phyloP scores from a whole-genome alignment of 148 eudicot species.

The Tetragonia tetragonoides region DNA sequence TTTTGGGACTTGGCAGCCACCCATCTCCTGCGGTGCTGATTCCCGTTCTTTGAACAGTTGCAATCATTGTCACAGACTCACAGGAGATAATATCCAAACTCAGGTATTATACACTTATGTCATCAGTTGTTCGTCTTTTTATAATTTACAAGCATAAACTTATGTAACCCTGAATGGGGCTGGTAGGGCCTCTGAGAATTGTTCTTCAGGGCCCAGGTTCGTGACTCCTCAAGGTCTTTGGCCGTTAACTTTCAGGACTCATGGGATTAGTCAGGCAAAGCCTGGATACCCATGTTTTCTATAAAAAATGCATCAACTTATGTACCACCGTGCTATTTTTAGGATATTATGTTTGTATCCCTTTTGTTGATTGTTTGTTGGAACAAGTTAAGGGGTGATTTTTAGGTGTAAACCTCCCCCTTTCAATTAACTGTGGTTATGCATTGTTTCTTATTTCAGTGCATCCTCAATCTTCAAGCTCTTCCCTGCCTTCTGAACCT shows the following conservation, averaged over 20 bases:
- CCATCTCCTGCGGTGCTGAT: constrained; percentile 46
- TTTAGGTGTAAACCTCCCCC: background rate
- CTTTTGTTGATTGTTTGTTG: background rate
- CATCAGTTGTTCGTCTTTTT: background rate
- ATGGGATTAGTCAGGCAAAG: no score
- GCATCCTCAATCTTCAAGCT: constrained; percentile 37
- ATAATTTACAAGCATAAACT: background rate
- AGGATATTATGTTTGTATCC: background rate
- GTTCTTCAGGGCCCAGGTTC: no score
- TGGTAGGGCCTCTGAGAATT: no score
- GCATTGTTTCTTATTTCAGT: constrained; percentile 22
- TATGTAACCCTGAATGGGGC: no score
- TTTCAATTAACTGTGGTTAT: background rate
- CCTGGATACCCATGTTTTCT: no score
- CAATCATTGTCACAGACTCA: constrained; percentile 47
- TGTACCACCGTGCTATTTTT: background rate
- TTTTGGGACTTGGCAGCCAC: constrained; percentile 27
- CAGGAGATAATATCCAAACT: constrained; percentile 45
- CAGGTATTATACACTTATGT: constrained; percentile 33
- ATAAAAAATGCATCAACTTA: no score
- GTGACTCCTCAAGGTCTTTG: no score
- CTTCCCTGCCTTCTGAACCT: constrained; percentile 40
- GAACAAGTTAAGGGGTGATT: no score
- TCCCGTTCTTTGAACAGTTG: constrained; percentile 53
- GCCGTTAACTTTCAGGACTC: no score